Percentiles rank a stretch among this genome's conserved stretches.
Evolutionary conservation across 805 yeast species (phyloP).

Genomic region (Saccharomycopsis vini): DNA sequence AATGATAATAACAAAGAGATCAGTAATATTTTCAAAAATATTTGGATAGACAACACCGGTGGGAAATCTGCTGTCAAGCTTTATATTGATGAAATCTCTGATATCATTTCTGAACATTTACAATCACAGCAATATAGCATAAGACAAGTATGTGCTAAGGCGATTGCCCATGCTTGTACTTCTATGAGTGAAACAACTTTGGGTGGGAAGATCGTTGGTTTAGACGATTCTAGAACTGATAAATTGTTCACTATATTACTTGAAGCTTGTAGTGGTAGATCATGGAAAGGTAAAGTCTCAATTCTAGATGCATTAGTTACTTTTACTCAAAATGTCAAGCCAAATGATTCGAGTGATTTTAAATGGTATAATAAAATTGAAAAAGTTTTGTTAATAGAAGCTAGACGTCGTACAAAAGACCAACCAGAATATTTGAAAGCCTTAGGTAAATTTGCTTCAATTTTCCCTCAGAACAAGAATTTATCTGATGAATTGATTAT

Average conservation of each 20-base stretch:
- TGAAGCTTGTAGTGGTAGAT: slow-evolving; percentile 61
- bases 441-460: slow-evolving; percentile 41
- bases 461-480: slow-evolving; percentile 26
- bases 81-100: slow-evolving; percentile 60
- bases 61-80: slow-evolving; percentile 60
- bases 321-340: slow-evolving; percentile 31
- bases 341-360: slow-evolving; percentile 23
- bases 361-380: slow-evolving; percentile 32
- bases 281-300: slow-evolving; percentile 83
- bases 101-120: slow-evolving; percentile 41
- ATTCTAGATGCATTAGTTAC: slow-evolving; percentile 63
- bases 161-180: slow-evolving; percentile 52
- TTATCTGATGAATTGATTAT: slow-evolving; percentile 29
- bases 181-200: slow-evolving; percentile 31
- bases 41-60: slow-evolving; percentile 75
- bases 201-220: slow-evolving; percentile 21
- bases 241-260: slow-evolving; percentile 45
- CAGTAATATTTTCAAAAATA: slow-evolving; percentile 41
- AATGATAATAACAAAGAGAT: slow-evolving; percentile 47
- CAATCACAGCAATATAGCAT: slow-evolving; percentile 50
- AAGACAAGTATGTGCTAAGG: slow-evolving; percentile 60
- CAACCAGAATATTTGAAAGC: slow-evolving; percentile 45
- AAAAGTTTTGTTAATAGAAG: slow-evolving; percentile 46
- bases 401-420: slow-evolving; percentile 61
- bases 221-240: slow-evolving; percentile 23